Percentiles rank a stretch among this genome's conserved stretches.
These are phyloP conservation scores for Diplodia mutila DNA, from an alignment of 2,329 filamentous ascomycete genomes.

Conservation along the genomic window DNA sequence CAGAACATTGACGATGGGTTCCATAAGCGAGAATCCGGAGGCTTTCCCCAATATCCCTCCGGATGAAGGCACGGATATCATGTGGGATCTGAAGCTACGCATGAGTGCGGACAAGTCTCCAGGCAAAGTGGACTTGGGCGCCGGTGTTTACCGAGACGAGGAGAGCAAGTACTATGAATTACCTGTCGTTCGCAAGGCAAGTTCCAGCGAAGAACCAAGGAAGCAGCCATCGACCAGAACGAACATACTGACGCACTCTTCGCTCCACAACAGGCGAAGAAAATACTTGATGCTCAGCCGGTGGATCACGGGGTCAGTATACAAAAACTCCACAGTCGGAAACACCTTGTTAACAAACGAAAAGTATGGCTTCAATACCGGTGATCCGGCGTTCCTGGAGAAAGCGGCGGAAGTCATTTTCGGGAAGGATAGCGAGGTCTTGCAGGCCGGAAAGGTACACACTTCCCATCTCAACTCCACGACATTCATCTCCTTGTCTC, in stretches of 20 bases:
- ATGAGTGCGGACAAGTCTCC: conserved; percentile 37
- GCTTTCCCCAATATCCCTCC: conserved; percentile 35
- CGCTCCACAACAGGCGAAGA: not conserved
- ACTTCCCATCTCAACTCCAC: too few species aligned
- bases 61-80: conserved; percentile 37
- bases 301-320: not conserved
- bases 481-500: too few species aligned
- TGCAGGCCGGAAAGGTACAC: not conserved
- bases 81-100: conserved; percentile 40
- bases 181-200: conserved; percentile 33
- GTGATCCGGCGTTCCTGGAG: conserved; percentile 37
- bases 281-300: not conserved
- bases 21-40: conserved; percentile 21
- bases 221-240: too few species aligned
- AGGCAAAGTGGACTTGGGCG: conserved; percentile 44
- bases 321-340: not conserved
- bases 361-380: conserved; percentile 44
- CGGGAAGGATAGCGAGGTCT: conserved; percentile 30
- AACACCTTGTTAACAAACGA: not conserved
- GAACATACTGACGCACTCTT: not conserved
- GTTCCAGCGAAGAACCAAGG: not conserved
- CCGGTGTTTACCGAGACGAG: conserved; percentile 45
- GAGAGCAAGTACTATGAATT: conserved; percentile 40
- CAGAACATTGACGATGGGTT: not conserved
- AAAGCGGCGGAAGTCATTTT: conserved; percentile 39